Conservation (phyloP, 805 yeast genomes). For the Candida bentonensis region DNA sequence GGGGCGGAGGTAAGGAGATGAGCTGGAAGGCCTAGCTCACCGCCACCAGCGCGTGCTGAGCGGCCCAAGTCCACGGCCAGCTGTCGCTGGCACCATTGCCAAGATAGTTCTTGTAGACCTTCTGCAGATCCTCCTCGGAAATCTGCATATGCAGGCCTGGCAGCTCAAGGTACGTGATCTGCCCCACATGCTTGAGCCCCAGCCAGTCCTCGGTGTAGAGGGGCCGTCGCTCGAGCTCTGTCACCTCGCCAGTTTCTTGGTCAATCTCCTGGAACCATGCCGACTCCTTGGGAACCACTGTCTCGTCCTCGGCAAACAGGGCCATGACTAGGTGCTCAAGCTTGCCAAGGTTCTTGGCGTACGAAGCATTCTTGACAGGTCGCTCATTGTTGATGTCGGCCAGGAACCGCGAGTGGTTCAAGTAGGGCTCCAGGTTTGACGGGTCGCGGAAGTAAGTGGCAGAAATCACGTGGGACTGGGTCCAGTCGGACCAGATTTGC, state of each 20-base stretch:
- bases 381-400: constrained; percentile 58
- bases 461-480: constrained; percentile 47
- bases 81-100: too few relatives aligned
- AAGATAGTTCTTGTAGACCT: constrained; percentile 31
- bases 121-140: constrained; percentile 34
- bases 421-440: constrained; percentile 35
- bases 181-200: constrained; percentile 40
- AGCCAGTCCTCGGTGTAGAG: constrained; percentile 41
- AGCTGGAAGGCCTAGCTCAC: too few relatives aligned
- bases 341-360: constrained; percentile 28
- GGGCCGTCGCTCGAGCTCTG: constrained; percentile 35
- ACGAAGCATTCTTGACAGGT: constrained; percentile 23
- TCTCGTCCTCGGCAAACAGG: constrained; percentile 46
- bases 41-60: too few relatives aligned
- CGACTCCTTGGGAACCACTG: constrained; percentile 57
- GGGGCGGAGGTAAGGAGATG: too few relatives aligned
- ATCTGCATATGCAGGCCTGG: constrained; percentile 56
- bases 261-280: constrained; percentile 49
- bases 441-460: constrained; percentile 71
- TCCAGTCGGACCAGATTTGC: constrained; percentile 44
- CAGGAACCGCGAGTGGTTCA: constrained; percentile 42
- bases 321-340: constrained; percentile 46
- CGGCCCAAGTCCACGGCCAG: too few relatives aligned
- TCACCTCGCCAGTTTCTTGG: constrained; percentile 25
- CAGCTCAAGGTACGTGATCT: constrained; percentile 35